These are phyloP conservation scores for Actinomucor elegans DNA, from an alignment of 371 early-diverging fungal species.

Conservation along the genomic window DNA sequence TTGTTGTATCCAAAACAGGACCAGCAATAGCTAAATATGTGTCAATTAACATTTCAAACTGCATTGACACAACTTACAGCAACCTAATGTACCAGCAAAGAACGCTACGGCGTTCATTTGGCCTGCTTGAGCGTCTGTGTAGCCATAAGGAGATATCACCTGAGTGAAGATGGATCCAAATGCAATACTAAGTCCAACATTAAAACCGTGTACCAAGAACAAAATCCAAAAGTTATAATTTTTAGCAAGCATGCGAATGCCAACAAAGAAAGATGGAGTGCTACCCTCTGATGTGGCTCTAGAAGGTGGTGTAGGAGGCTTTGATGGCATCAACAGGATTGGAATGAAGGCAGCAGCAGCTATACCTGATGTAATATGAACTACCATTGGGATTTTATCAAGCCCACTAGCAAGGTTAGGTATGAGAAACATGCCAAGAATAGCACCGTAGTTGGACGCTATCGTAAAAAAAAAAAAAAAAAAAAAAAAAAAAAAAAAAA, in stretches of 20 bases:
- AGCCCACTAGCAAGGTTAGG: constrained; percentile 46
- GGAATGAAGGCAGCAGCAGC: constrained; percentile 31
- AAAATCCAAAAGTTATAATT: constrained; percentile 48
- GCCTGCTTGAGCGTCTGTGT: constrained; percentile 51
- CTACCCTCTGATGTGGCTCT: constrained; percentile 3
- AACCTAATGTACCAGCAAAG: constrained; percentile 40
- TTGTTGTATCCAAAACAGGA: constrained; percentile 51
- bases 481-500: too few species aligned
- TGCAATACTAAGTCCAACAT: constrained; percentile 52
- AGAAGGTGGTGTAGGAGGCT: constrained; percentile 52
- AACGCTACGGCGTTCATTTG: constrained; percentile 35
- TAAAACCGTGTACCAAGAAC: constrained; percentile 41
- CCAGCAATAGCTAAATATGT: constrained; percentile 39
- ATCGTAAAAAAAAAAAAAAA: not conserved
- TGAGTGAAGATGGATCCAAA: constrained; percentile 50
- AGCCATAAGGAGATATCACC: constrained; percentile 54
- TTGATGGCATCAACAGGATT: constrained; percentile 37
- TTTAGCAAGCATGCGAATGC: constrained; percentile 28
- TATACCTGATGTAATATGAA: constrained; percentile 42
- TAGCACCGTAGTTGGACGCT: constrained; percentile 56
- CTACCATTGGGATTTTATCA: constrained; percentile 33
- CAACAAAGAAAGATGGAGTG: constrained; percentile 37
- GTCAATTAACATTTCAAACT: not conserved
- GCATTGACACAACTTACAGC: constrained; percentile 23
- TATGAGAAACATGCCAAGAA: constrained; percentile 55